Base-by-base conservation (phyloP, 163 green algal species). In the Coccomyxa subellipsoidea region DNA sequence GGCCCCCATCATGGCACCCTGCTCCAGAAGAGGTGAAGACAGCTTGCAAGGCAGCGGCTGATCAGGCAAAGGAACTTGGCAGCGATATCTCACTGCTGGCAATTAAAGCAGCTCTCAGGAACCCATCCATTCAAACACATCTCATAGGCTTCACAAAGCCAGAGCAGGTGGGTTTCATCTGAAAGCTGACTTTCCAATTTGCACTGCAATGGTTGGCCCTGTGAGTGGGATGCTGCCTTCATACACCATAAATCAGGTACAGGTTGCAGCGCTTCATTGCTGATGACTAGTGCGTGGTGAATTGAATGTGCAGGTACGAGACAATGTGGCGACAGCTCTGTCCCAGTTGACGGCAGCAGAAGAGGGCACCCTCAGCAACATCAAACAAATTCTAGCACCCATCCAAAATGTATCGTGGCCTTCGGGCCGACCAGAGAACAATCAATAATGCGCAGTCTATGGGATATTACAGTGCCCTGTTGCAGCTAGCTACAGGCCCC, bases 1-100 rank as follows among this genome's bases (percentile, higher is more conserved):
- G 93, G 4, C 92, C 95, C 12, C 92, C 94, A 0, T 54, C 81
- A 7, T 98, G 95, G 95, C 94, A 98, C 87, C 95, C 95, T 0
- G 95, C 95, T 1, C 91, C 95, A 7, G 47, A 90, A 3, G 76
- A 88, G 18, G 54, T 98, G 23, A 88, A 93, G 79, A 76, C 36
- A 27, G 36, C 37, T 23, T 80, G 76, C 76, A 38, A 78, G 38
- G 92, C 92, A 27, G 90, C 87, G 29, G 81, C 69, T 12, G 84
- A 86, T 25, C 89, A 86, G 25, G 91, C 79, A 15, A 38, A 70
- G 29, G 27, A 70, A n/a, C 27, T 7, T 25, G 79, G 91, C 2
- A 75, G 87, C 21, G 85, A 92, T 79, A 81, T 97, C 25, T 66
- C 92, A 0, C 80, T 81, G 69, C 86, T 97, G 38, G 95, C 92